Evolutionary conservation across 139 green algal species (phyloP), one percentile per base, ranked within the genome.

Genomic region (Picochlorum sp.): DNA sequence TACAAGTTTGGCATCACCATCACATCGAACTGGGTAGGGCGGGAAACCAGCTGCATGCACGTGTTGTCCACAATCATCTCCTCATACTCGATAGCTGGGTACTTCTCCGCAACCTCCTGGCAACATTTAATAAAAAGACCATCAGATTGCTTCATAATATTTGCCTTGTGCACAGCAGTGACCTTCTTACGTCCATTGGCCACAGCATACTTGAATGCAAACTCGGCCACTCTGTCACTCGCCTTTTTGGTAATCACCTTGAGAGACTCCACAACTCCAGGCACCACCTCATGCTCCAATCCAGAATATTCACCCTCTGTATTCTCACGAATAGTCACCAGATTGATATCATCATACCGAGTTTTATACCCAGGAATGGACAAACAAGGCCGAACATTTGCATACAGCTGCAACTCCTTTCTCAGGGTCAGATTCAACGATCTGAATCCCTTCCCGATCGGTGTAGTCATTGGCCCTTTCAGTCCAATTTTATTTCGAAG

Each of bases 61-160:
- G 88, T 88, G 71, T 97, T 97, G 86, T 97, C 92, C 41, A 97
- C 91, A 73, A 97, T 97, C 57, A 95, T 66, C 78, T 97, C 92
- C 6, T 96, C 76, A 68, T 96, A 97, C 74, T 88, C 60, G 62
- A 97, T 95, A 60, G 95, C 69, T 2, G 89, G 87, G 76, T 92
- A 96, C 47, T 75, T 78, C 67, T 90, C 81, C 49, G 60, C 60
- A 34, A 85, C 85, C 75, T 95, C 87, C 28, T 90, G 77, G 76
- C 4, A 49, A 54, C 66, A 74, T 58, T 92, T 82, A 30, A 96
- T 85, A 78, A 97, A 97, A 15, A 96, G 81, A 10, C 91, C 91
- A 65, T 98, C 92, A 4, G 87, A 77, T 75, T 92, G 90, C 81
- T 97, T 97, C 92, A 97, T 97, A 84, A 98, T 98, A 81, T 97